Percentiles rank a stretch among this genome's conserved stretches.
Evolutionary conservation across 192 early-diverging fungal genomes (phyloP).

Genomic region (Spizellomyces punctatus): DNA sequence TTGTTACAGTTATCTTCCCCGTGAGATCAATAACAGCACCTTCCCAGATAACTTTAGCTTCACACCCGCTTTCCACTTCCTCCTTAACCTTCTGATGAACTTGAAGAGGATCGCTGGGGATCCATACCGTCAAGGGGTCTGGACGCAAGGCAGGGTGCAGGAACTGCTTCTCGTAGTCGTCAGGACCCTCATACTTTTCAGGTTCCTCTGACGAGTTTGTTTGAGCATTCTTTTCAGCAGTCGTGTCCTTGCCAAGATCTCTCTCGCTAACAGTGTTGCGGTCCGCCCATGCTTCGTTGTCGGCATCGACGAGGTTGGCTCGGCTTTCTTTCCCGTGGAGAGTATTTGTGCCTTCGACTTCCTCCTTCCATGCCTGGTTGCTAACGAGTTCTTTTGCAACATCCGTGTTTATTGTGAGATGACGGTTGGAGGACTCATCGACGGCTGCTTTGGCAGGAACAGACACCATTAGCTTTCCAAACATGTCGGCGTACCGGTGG

Average conservation of each 20-base stretch:
- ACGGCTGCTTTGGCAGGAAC: slow-evolving; percentile 30
- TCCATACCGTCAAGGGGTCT: slow-evolving; percentile 16
- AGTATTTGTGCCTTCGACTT: slow-evolving; percentile 5
- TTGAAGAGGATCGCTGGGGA: slow-evolving; percentile 13
- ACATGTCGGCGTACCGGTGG: slow-evolving; percentile 53
- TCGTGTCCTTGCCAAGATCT: not conserved
- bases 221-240: not conserved
- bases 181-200: slow-evolving; percentile 5
- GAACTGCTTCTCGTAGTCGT: slow-evolving; percentile 23
- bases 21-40: slow-evolving; percentile 2
- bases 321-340: not conserved
- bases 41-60: not conserved
- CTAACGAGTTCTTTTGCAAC: slow-evolving; percentile 12
- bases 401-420: slow-evolving; percentile 14
- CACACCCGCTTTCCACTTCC: slow-evolving; percentile 11
- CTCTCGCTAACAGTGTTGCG: not conserved
- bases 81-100: not conserved
- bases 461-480: slow-evolving; percentile 50
- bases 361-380: slow-evolving; percentile 24
- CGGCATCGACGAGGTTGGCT: not conserved
- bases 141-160: slow-evolving; percentile 28
- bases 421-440: slow-evolving; percentile 7
- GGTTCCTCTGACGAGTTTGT: not conserved
- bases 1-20: slow-evolving; percentile 9
- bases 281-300: not conserved